phyloP scores from a whole-genome alignment of 176 grass and related monocot species.

The Paspalum vaginatum region DNA sequence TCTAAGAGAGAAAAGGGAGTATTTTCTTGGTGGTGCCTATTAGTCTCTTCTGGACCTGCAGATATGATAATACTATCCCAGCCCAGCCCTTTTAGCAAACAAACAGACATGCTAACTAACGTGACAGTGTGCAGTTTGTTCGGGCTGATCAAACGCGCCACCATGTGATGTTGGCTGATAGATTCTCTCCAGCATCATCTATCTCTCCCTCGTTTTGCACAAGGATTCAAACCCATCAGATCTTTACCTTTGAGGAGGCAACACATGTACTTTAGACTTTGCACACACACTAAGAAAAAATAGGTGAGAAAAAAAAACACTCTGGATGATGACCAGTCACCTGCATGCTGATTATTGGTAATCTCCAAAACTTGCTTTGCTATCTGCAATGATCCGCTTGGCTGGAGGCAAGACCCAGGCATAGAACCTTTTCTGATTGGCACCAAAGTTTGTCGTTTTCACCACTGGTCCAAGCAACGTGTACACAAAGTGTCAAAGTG shows the following conservation, averaged over 20 bases:
- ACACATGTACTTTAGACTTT: slow-evolving; percentile 13
- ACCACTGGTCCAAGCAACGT: slow-evolving; percentile 45
- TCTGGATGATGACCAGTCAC: slow-evolving; percentile 23
- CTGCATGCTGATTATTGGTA: slow-evolving; percentile 27
- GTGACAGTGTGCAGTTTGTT: slow-evolving; percentile 23
- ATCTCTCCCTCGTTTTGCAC: slow-evolving; percentile 39
- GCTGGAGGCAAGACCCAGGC: slow-evolving; percentile 14
- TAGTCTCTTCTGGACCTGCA: slow-evolving; percentile 32
- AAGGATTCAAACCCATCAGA: not conserved
- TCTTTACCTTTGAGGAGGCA: not conserved
- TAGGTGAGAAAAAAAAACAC: not conserved
- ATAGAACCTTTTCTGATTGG: slow-evolving; percentile 28
- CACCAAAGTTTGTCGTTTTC: slow-evolving; percentile 50
- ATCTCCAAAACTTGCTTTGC: slow-evolving; percentile 17
- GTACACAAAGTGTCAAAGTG: not conserved
- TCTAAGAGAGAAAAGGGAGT: not conserved
- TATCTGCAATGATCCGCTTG: slow-evolving; percentile 24
- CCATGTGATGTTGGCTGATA: slow-evolving; percentile 24
- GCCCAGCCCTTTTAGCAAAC: not conserved
- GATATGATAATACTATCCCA: not conserved
- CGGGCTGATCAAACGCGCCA: slow-evolving; percentile 11
- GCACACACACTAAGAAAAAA: not conserved
- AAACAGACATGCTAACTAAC: slow-evolving; percentile 39
- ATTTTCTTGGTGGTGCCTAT: slow-evolving; percentile 27
- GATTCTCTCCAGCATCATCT: not conserved